Evolutionary conservation across 2,329 filamentous ascomycete genomes (phyloP), one percentile per base, ranked within the genome.

Genomic region (Ceratocystis albifundus): DNA sequence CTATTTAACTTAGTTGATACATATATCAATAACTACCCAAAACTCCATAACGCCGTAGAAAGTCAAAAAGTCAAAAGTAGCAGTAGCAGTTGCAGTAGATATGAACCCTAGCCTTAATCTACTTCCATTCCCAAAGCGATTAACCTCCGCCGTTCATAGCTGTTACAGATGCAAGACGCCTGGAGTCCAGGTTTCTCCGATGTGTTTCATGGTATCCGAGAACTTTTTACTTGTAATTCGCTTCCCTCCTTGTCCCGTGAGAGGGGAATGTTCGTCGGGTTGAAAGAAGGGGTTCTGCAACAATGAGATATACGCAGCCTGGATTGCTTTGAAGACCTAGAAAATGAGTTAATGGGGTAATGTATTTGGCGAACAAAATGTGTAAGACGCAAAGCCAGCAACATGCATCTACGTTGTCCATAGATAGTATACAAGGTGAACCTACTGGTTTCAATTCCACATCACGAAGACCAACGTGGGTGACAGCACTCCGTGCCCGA

Each of bases 261-360:
- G 74, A 62, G 88, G 88, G 69, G 82, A 82, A 74, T 92, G 86
- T 71, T 93, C 88, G 73, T 96, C 91, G 8, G 93, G 93, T 61
- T 88, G 86, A 75, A 92, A 97, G 76, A 99, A 99, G 0, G 93
- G 93, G 73, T 99, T 97, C 76, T 96, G 88, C 70, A 97, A 78
- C 64, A 99, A 78, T 69, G 85, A 80, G 67, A 97, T 88, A 72
- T 96, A 99, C 36, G 93, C 91, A n/a, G 83, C 87, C 77, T 97
- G 94, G 76, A 99, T 84, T 32, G 92, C 91, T 73, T 88, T 85
- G 73, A 99, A 99, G 30, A 94, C 69, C 69, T 69, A 41, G 22
- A 3, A n/a, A 8, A 6, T 15, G 17, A 8, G 28, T 59, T 59
- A 59, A 30, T 20, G 6, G 4, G 4, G 55, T 6, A 8, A 12